phyloP scores from a whole-genome alignment of 2,329 filamentous ascomycete genomes.

The Pleomassaria siparia region DNA sequence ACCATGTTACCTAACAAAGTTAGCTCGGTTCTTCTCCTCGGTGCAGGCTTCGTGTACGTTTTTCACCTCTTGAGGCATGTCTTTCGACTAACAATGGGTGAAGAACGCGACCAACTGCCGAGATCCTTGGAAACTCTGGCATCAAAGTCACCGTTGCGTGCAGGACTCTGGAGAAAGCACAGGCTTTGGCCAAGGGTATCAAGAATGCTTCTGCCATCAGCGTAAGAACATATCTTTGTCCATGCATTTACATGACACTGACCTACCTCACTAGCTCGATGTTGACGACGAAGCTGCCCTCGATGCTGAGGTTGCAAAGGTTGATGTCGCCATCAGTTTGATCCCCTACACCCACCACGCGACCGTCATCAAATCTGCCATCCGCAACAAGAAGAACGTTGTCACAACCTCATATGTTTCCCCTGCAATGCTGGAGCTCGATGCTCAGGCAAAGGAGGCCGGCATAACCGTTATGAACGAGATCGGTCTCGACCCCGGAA shows the following conservation, averaged over 20 bases:
- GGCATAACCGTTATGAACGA: constrained; percentile 98
- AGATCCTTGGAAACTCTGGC: constrained; percentile 59
- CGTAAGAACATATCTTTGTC: constrained; percentile 17
- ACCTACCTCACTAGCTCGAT: constrained; percentile 63
- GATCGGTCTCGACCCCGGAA: constrained; percentile 62
- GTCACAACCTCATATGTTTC: constrained; percentile 95
- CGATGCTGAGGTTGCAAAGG: constrained; percentile 76
- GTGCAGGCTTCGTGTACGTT: constrained; percentile 43
- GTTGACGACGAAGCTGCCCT: constrained; percentile 75
- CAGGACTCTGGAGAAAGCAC: constrained; percentile 74
- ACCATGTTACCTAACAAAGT: constrained; percentile 18
- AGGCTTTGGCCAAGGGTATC: constrained; percentile 71
- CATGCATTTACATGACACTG: not conserved
- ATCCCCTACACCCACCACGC: constrained; percentile 74
- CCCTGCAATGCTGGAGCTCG: constrained; percentile 87
- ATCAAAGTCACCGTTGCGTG: constrained; percentile 67
- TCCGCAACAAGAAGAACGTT: constrained; percentile 91
- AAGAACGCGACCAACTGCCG: constrained; percentile 58
- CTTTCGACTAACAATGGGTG: constrained; percentile 13
- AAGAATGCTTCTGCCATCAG: constrained; percentile 71
- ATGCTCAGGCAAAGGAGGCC: constrained; percentile 79
- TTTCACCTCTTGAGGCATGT: not conserved
- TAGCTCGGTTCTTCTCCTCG: constrained; percentile 43
- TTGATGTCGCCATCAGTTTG: constrained; percentile 71
- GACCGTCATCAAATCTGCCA: constrained; percentile 87